Evolutionary conservation across 148 eudicot species (phyloP).

Genomic region (Gaultheria prostrata): DNA sequence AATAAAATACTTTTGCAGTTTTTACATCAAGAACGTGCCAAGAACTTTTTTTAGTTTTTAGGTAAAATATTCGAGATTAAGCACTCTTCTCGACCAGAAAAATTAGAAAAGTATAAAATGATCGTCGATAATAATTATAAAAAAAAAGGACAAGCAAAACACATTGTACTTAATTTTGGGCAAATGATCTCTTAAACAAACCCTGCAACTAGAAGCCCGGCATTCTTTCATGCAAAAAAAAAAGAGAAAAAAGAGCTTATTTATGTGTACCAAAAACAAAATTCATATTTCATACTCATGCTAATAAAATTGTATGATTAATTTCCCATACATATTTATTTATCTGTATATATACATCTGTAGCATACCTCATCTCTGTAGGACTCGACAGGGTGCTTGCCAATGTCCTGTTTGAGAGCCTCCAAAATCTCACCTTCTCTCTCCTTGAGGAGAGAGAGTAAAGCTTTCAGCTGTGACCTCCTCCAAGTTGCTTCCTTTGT

Average conservation of each 20-base stretch:
- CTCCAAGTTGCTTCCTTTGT: constrained; percentile 67
- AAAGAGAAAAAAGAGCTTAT: not conserved
- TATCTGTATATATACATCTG: not conserved
- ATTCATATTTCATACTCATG: no score
- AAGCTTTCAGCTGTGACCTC: constrained; percentile 43
- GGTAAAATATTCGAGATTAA: no score
- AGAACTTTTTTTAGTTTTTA: no score
- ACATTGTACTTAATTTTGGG: not conserved
- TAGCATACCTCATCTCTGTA: constrained; percentile 60
- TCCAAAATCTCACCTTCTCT: constrained; percentile 40
- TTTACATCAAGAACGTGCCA: no score
- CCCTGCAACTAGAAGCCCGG: not conserved
- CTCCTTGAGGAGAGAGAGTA: constrained; percentile 40
- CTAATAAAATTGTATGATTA: no score
- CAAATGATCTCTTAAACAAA: not conserved
- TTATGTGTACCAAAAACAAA: not conserved
- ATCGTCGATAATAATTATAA: no score
- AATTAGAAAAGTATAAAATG: no score
- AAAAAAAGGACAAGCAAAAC: not conserved
- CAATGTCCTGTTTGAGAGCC: constrained; percentile 62
- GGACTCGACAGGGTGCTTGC: constrained; percentile 61
- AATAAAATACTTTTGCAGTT: no score
- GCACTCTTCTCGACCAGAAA: no score
- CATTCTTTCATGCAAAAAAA: not conserved
- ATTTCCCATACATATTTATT: not conserved